phyloP scores from a whole-genome alignment of 2,329 filamentous ascomycete species.

The Rhynchosporium graminicola region DNA sequence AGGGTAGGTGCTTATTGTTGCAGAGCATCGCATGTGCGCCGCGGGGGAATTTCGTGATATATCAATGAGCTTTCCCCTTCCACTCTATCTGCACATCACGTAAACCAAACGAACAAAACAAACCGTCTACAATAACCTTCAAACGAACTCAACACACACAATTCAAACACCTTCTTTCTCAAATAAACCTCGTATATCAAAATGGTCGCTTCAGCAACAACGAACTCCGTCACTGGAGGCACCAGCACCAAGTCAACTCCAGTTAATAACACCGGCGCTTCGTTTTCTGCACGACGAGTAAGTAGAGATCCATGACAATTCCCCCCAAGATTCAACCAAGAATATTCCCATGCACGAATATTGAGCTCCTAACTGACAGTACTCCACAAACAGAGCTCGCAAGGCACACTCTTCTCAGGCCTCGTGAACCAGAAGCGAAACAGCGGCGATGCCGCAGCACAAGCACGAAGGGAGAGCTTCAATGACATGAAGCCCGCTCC shows the following conservation, averaged over 20 bases:
- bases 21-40: conserved; percentile 2
- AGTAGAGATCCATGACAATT: background rate
- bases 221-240: conserved; percentile 31
- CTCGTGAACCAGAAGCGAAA: conserved; percentile 49
- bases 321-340: too few species aligned
- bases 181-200: conserved; percentile 1
- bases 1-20: background rate
- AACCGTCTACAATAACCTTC: background rate
- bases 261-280: conserved; percentile 32
- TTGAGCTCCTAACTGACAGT: background rate
- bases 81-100: background rate
- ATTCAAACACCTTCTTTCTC: background rate
- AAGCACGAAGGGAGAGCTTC: conserved; percentile 45
- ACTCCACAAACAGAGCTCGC: conserved; percentile 19
- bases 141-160: background rate
- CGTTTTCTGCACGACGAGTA: conserved; percentile 28
- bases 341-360: background rate
- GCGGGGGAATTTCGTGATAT: conserved; percentile 6
- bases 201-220: conserved; percentile 25
- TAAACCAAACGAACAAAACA: background rate
- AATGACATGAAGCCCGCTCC: conserved; percentile 45
- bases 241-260: conserved; percentile 28
- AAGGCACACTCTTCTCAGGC: conserved; percentile 39
- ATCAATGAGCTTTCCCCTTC: conserved; percentile 7
- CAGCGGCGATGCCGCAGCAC: conserved; percentile 41